phyloP scores from a whole-genome alignment of 495 filamentous ascomycete species.

The Jackrogersella multiformis region DNA sequence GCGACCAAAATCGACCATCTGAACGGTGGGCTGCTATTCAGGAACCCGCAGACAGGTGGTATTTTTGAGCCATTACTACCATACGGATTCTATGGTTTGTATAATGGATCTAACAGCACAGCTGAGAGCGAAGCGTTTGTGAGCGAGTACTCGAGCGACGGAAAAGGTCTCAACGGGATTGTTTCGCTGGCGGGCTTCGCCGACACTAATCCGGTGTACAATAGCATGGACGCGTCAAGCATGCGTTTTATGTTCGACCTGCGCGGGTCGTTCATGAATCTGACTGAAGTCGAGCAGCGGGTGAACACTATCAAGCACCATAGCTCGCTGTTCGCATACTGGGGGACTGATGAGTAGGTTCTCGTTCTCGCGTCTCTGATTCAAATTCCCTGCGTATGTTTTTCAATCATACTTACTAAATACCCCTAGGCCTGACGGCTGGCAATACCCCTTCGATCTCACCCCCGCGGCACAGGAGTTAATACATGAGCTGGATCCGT shows the following conservation, averaged over 20 bases:
- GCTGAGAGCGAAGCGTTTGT: slow-evolving; percentile 54
- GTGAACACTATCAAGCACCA: slow-evolving; percentile 61
- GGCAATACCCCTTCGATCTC: slow-evolving; percentile 64
- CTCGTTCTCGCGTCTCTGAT: background rate
- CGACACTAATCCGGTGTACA: slow-evolving; percentile 59
- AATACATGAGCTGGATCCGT: slow-evolving; percentile 69
- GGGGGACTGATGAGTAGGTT: slow-evolving; percentile 69
- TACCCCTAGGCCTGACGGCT: slow-evolving; percentile 66
- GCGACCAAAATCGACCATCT: slow-evolving; percentile 70
- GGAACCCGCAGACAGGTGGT: slow-evolving; percentile 46
- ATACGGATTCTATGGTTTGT: slow-evolving; percentile 71
- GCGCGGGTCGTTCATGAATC: slow-evolving; percentile 68
- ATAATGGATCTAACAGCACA: slow-evolving; percentile 62
- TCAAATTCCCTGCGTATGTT: background rate
- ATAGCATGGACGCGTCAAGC: slow-evolving; percentile 63
- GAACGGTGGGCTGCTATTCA: slow-evolving; percentile 63
- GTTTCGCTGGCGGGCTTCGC: slow-evolving; percentile 50
- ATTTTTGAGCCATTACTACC: slow-evolving; percentile 63
- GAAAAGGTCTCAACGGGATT: slow-evolving; percentile 55
- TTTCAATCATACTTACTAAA: slow-evolving; percentile 5
- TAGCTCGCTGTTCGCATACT: slow-evolving; percentile 69
- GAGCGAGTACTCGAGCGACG: slow-evolving; percentile 62
- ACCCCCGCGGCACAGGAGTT: slow-evolving; percentile 49
- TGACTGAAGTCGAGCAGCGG: slow-evolving; percentile 60
- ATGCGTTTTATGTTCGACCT: slow-evolving; percentile 74